Evolutionary conservation across 2,329 filamentous ascomycete genomes (phyloP).

Genomic region (Fusarium sp.): DNA sequence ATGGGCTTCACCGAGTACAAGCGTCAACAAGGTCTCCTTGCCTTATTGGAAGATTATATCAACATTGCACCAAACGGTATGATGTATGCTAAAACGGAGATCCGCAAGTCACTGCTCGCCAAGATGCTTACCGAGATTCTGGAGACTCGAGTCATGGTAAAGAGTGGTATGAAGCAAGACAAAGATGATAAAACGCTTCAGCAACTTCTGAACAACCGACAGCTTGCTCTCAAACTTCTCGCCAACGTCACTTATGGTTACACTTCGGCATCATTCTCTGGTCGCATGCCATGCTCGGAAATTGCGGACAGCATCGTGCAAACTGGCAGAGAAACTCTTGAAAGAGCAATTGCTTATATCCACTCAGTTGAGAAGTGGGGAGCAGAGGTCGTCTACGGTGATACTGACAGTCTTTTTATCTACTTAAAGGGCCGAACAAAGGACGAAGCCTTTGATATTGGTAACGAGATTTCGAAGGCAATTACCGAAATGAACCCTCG

Average conservation of each 20-base stretch:
- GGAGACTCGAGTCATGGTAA: slow-evolving; percentile 97
- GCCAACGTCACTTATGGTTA: slow-evolving; percentile 99
- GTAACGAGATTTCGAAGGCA: slow-evolving; percentile 87
- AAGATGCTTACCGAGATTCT: slow-evolving; percentile 98
- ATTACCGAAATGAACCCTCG: slow-evolving; percentile 91
- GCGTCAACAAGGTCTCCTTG: slow-evolving; percentile 78
- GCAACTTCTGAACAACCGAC: slow-evolving; percentile 89
- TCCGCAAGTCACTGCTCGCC: slow-evolving; percentile 89
- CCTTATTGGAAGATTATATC: slow-evolving; percentile 83
- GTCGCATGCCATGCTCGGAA: slow-evolving; percentile 96
- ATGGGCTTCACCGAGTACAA: slow-evolving; percentile 94
- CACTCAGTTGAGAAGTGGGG: slow-evolving; percentile 89
- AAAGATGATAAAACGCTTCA: slow-evolving; percentile 89
- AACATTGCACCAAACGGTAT: slow-evolving; percentile 97
- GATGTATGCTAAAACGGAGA: slow-evolving; percentile 88
- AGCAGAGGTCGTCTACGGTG: slow-evolving; percentile 97
- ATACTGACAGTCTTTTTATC: slow-evolving; percentile 95
- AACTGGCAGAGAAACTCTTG: slow-evolving; percentile 91
- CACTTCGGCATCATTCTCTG: slow-evolving; percentile 95
- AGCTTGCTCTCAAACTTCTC: slow-evolving; percentile 92
- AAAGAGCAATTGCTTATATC: slow-evolving; percentile 92
- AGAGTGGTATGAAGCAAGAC: slow-evolving; percentile 94
- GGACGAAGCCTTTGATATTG: slow-evolving; percentile 91
- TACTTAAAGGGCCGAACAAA: slow-evolving; percentile 87
- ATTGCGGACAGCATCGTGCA: slow-evolving; percentile 99